A percentile compares a stretch with the other conserved stretches of the same genome.
These are phyloP conservation scores for Solanum hybrid DNA, from an alignment of 305 asterid genomes.

Conservation along the genomic window DNA sequence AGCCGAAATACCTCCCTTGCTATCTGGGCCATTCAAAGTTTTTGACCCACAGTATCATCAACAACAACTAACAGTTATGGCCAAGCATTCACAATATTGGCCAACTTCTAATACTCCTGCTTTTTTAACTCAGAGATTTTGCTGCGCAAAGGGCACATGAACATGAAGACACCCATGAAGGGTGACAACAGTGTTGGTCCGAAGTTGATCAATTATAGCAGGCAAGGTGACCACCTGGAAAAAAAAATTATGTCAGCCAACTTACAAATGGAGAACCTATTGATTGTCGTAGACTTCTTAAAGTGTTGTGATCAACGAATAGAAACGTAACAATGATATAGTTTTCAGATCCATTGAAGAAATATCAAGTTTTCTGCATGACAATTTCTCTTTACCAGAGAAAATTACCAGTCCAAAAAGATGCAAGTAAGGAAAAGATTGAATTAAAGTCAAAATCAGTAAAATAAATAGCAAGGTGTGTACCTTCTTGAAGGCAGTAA, in stretches of 20 bases:
- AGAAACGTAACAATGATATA: not conserved
- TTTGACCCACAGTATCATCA: not conserved
- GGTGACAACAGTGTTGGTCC: constrained; percentile 79
- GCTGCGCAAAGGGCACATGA: constrained; percentile 69
- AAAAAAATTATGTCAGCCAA: not conserved
- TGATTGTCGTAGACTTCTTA: not conserved
- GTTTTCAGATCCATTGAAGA: not conserved
- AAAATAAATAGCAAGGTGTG: not conserved
- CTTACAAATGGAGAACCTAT: not conserved
- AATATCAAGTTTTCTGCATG: not conserved
- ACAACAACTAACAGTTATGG: not conserved
- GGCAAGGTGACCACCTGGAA: constrained; percentile 73
- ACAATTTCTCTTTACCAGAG: not conserved
- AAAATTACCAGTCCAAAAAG: not conserved
- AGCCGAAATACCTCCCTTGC: not conserved
- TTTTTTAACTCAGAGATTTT: constrained; percentile 10
- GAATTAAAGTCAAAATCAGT: not conserved
- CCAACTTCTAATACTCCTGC: not conserved
- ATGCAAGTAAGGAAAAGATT: not conserved
- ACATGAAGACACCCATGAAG: constrained; percentile 80
- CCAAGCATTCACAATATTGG: not conserved
- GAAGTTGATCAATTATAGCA: constrained; percentile 70
- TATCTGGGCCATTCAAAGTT: not conserved
- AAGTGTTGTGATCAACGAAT: not conserved
- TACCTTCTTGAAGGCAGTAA: constrained; percentile 78